Evolutionary conservation across 331 rosid genomes (phyloP).

Genomic region (Stylosanthes scabra): DNA sequence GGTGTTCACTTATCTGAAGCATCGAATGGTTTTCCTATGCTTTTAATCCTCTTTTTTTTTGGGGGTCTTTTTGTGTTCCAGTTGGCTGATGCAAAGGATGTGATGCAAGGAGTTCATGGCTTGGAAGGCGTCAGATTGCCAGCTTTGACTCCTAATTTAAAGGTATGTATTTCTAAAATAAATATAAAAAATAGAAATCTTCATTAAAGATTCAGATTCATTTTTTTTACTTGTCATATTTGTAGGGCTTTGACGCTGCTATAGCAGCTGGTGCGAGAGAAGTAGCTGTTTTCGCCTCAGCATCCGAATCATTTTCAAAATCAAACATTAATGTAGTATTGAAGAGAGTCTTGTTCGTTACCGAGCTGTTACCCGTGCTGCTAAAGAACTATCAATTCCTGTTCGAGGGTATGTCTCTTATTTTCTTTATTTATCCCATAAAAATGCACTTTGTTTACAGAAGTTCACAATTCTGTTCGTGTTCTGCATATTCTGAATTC

Average conservation of each 20-base stretch:
- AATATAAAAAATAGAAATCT: neutral
- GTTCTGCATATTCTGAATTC: slow-evolving; percentile 13
- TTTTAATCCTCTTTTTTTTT: neutral
- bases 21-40: neutral
- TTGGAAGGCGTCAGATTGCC: slow-evolving; percentile 72
- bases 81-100: slow-evolving; percentile 88
- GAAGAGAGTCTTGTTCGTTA: slow-evolving; percentile 78
- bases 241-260: slow-evolving; percentile 82
- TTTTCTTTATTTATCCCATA: neutral
- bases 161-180: slow-evolving; percentile 50
- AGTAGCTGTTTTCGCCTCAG: slow-evolving; percentile 81
- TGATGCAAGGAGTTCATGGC: slow-evolving; percentile 66
- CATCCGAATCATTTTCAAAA: slow-evolving; percentile 85
- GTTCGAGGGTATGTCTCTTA: slow-evolving; percentile 68
- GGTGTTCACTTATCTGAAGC: slow-evolving; percentile 21
- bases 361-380: slow-evolving; percentile 69
- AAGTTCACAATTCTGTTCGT: neutral
- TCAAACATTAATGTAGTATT: slow-evolving; percentile 80
- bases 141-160: slow-evolving; percentile 84
- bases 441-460: neutral
- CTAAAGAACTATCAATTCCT: slow-evolving; percentile 70
- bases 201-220: neutral
- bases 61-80: slow-evolving; percentile 33
- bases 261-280: slow-evolving; percentile 83
- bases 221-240: slow-evolving; percentile 32